Evolutionary conservation across 179 eudicot species (phyloP).

Genomic region (Beta corolliflora): DNA sequence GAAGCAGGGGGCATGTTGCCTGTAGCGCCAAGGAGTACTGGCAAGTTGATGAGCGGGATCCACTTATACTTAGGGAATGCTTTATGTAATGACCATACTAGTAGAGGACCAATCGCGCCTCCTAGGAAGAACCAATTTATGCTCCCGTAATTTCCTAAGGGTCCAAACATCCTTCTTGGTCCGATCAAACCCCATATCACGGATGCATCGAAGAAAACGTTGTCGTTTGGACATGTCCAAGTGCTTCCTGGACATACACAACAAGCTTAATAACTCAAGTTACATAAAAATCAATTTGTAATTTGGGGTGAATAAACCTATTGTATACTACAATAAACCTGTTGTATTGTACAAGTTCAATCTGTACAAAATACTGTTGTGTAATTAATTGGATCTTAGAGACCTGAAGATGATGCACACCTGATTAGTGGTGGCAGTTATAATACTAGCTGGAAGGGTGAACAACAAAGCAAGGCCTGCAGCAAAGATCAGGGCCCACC

Average conservation of each 20-base stretch:
- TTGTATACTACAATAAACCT: too few species aligned
- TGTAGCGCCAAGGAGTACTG: slow-evolving; percentile 63
- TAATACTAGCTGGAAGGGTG: slow-evolving; percentile 75
- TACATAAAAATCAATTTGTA: too few species aligned
- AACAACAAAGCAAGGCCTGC: slow-evolving; percentile 52
- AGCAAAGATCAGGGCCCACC: slow-evolving; percentile 78
- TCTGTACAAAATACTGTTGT: too few species aligned
- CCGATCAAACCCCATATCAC: slow-evolving; percentile 87
- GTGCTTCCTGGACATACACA: slow-evolving; percentile 40
- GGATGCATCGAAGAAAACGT: slow-evolving; percentile 70
- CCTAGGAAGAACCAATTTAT: slow-evolving; percentile 73
- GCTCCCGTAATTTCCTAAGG: slow-evolving; percentile 47
- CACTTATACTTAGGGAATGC: slow-evolving; percentile 58
- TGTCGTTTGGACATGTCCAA: slow-evolving; percentile 75
- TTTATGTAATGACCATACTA: slow-evolving; percentile 53
- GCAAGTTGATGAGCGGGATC: slow-evolving; percentile 69
- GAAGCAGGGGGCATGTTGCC: slow-evolving; percentile 79
- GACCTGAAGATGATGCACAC: background rate
- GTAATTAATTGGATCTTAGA: too few species aligned
- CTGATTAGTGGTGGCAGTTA: slow-evolving; percentile 83
- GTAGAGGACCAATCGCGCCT: slow-evolving; percentile 45
- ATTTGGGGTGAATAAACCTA: too few species aligned
- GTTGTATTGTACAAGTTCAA: too few species aligned
- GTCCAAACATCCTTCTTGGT: slow-evolving; percentile 65
- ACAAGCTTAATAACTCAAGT: too few species aligned